Evolutionary conservation across 345 rosid genomes (phyloP).

Genomic region (Dipteronia sinensis): DNA sequence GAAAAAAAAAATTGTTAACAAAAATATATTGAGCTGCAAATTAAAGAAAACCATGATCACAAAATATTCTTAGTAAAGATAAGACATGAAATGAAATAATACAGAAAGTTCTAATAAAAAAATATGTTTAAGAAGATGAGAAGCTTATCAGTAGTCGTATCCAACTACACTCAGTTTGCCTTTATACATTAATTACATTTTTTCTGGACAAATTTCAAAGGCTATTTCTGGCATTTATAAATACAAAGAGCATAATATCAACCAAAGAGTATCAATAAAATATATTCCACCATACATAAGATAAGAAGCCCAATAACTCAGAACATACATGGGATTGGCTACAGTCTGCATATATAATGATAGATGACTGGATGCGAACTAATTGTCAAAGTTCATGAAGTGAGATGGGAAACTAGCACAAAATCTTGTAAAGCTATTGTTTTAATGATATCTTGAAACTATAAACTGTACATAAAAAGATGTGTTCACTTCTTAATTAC

Average conservation of each 20-base stretch:
- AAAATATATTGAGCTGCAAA: background rate
- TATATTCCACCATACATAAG: background rate
- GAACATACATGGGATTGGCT: background rate
- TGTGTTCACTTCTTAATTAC: background rate
- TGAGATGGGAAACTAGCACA: background rate
- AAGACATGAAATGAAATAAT: background rate
- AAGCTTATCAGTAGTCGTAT: background rate
- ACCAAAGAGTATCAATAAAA: background rate
- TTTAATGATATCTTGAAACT: background rate
- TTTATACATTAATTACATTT: background rate
- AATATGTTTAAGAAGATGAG: background rate
- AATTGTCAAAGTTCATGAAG: background rate
- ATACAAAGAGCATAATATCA: background rate
- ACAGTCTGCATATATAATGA: background rate
- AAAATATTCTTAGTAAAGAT: background rate
- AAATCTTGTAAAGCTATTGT: background rate
- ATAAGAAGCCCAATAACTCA: background rate
- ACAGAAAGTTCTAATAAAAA: constrained; percentile 3
- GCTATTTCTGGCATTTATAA: background rate
- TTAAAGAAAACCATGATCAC: background rate
- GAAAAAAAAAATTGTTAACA: constrained; percentile 8
- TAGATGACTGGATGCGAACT: background rate
- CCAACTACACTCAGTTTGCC: background rate
- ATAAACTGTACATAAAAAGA: background rate
- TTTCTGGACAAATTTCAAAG: background rate